Evolutionary conservation across 78 protist genomes (phyloP), one percentile per base, ranked within the genome.

Genomic region (Anaeramoeba ignava): DNA sequence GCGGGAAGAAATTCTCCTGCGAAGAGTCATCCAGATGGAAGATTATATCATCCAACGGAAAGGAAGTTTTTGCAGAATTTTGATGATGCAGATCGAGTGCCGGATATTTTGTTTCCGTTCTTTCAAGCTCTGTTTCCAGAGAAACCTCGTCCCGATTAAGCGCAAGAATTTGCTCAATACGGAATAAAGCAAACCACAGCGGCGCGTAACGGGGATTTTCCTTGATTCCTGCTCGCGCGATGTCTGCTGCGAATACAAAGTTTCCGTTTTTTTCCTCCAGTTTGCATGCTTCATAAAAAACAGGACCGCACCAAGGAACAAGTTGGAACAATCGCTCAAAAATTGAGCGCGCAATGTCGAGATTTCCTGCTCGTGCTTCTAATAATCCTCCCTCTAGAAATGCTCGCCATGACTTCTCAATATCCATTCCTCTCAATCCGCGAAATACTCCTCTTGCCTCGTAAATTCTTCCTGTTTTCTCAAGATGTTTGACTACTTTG

Each of bases 331-430:
- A 86, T 78, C 89, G 91, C 82, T 91, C 83, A 88, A 94, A 92
- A 37, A 94, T 84, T 80, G 82, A 84, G 17, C 95, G 41, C 1
- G 97, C 94, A 33, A 78, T 40, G 23, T 78, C 88, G 33, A 83
- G 78, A 33, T 91, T 88, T 34, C 95, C 95, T 0, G 87, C 84
- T 38, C 97, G 81, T 37, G 95, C 94, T 33, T 94, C 97, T 33
- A 93, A 84, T 54, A 94, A 81, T 39, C 94, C 96, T 54, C 95
- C 97, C 33, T 94, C 97, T 78, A 91, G 88, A 33, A 93, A 78
- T 31, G 89, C 87, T 36, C 91, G 87, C 97, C 97, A 94, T 2
- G 92, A 81, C 82, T 92, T 91, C 8, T 54, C 73, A 27, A 54
- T 27, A 54, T 54, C 17, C 73, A 27, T 8, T 54, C 36, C 17